Evolutionary conservation across 2,329 filamentous ascomycete species (phyloP), one percentile per base, ranked within the genome.

Genomic region (Monilinia vaccinii-corymbosi): DNA sequence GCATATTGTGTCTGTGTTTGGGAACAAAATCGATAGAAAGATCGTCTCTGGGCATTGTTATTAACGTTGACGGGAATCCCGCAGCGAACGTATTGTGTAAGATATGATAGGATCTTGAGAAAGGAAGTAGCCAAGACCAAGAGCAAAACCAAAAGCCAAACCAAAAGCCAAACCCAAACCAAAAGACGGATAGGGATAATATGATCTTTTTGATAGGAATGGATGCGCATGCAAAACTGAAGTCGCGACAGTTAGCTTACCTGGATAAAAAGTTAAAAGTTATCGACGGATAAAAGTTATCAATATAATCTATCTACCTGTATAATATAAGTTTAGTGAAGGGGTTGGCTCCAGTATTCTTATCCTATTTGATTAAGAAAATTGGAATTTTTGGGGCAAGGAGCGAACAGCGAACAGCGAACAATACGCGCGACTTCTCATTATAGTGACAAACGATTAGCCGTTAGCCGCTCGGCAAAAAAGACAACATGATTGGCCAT

Each of bases 31-130:
- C 84, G 78, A 87, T 87, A 71, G 82, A 81, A 68, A 87, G 76
- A 72, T 87, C 84, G 84, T 87, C 84, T 84, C 84, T 86, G 77
- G 84, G 84, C 84, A 87, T 86, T 74, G 75, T 75, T 79, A 81
- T 84, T 81, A 84, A 84, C 75, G 70, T 71, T 68, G 65, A 63
- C 49, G 49, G 49, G 31, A 53, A 42, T n/a, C 46, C 47, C 56
- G 40, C 49, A 66, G 65, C 40, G 40, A 51, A 46, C 45, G 45
- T 56, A 25, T 44, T 32, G 45, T 52, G 13, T 25, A 45, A 21
- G 21, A 16, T 34, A 44, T 23, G 49, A 60, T 56, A 31, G 11
- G 40, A 59, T 53, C 25, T 52, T 52, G 25, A 32, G 38, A 18
- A 38, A 34, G 14, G 18, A 44, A 45, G 23, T 21, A 53, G 18